Evolutionary conservation across 2,329 filamentous ascomycete genomes (phyloP), one percentile per base, ranked within the genome.

Genomic region (Colletotrichum caudatum): DNA sequence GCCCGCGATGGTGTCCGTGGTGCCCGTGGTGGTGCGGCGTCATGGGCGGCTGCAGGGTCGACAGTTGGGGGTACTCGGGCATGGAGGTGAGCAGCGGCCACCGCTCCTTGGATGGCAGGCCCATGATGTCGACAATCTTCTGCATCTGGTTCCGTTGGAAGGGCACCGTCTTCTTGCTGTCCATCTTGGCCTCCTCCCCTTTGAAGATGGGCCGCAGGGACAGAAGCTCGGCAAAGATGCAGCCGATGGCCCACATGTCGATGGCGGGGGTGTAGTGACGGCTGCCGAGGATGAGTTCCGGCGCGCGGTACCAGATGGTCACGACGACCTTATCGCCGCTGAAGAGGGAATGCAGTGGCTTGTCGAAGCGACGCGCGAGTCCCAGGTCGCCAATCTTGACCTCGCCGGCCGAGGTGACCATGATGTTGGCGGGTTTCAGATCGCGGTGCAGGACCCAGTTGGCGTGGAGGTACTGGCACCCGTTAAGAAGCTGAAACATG

Each of bases 131-230:
- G 48, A 97, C 94, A 76, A 99, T 99, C 82, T 97, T 98, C 78
- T 96, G 94, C 95, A 99, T 98, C 83, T 99, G 96, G 77, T 98
- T 98, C 18, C 95, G 90, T 81, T 99, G 96, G 76, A 99, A 99
- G 0, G 96, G 96, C 0, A 98, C 95, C 0, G 93, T 96, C 83
- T 98, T 98, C 82, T 99, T 99, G 76, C 90, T 93, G 81, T 99
- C 96, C 93, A 98, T 98, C 83, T 99, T 99, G 20, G 96, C 96
- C 82, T 99, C 96, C 78, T 99, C 96, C 0, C 96, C 96, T 79
- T 99, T 99, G 82, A 99, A 99, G 66, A 99, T 98, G 0, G 96
- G 96, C 1, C 95, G 89, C 4, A 99, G 84, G 1, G 93, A 95
- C 0, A 99, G 84, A 3, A 99, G 86, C 80, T 99, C 96, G 2